Conservation (phyloP, 2,329 filamentous ascomycete species). For the Fusarium neocosmosporiellum region DNA sequence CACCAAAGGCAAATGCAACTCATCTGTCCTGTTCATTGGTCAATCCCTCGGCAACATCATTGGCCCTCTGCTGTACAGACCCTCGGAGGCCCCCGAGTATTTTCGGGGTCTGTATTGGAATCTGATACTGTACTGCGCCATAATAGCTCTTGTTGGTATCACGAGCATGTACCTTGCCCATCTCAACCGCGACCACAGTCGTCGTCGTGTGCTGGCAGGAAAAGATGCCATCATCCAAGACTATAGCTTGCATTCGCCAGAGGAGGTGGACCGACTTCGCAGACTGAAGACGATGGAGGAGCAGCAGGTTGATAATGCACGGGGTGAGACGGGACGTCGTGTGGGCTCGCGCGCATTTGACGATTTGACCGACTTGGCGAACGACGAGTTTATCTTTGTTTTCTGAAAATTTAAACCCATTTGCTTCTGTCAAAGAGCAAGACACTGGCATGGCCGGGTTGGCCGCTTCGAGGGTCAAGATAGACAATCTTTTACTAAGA, state of each 20-base stretch:
- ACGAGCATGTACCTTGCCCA: constrained; percentile 51
- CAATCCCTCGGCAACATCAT: constrained; percentile 70
- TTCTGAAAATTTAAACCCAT: neutral
- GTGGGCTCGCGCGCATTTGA: constrained; percentile 17
- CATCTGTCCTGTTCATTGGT: constrained; percentile 65
- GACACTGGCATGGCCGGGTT: neutral
- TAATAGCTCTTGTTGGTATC: constrained; percentile 54
- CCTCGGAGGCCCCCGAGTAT: constrained; percentile 11
- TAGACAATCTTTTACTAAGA: neutral
- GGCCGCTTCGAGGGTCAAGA: neutral
- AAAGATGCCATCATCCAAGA: constrained; percentile 29
- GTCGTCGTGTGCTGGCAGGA: constrained; percentile 35
- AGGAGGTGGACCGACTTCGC: constrained; percentile 20
- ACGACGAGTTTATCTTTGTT: constrained; percentile 69
- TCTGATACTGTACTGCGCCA: constrained; percentile 52
- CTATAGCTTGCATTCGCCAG: constrained; percentile 34
- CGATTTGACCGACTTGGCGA: constrained; percentile 65
- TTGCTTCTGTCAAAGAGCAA: neutral
- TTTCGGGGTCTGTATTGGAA: constrained; percentile 66
- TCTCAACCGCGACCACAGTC: constrained; percentile 61
- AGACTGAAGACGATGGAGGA: neutral
- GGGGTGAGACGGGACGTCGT: neutral
- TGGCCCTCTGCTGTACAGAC: constrained; percentile 66
- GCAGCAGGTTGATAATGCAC: neutral
- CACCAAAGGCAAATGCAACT: constrained; percentile 72